Conservation (phyloP, 208 protist species). For the Leishmania tropica region DNA sequence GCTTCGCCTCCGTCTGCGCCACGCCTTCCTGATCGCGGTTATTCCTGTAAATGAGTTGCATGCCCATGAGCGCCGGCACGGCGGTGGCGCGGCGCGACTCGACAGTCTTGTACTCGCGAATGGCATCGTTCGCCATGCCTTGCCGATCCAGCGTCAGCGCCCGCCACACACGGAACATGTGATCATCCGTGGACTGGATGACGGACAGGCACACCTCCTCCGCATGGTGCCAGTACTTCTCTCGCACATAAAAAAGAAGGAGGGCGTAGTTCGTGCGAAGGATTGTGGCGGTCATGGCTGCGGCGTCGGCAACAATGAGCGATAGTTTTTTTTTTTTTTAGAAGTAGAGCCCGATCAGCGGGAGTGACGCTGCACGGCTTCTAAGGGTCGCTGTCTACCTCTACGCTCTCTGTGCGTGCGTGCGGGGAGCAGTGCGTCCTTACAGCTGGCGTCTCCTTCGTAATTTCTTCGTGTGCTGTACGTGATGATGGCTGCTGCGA, state of each 20-base stretch:
- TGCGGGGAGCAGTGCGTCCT: not conserved
- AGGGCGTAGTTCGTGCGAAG: conserved; percentile 79
- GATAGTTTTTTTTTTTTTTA: no score
- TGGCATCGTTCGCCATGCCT: conserved; percentile 77
- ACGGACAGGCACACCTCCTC: conserved; percentile 70
- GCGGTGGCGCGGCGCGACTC: conserved; percentile 63
- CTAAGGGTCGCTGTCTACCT: not conserved
- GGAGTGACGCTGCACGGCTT: no score
- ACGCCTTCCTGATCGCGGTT: conserved; percentile 74
- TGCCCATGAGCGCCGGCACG: conserved; percentile 76
- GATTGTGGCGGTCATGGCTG: conserved; percentile 38
- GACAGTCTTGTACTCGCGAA: conserved; percentile 83
- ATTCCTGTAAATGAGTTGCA: conserved; percentile 71
- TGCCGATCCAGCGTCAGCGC: conserved; percentile 75
- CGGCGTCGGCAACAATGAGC: not conserved
- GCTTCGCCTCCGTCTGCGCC: conserved; percentile 48
- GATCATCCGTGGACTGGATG: conserved; percentile 78
- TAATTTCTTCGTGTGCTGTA: no score
- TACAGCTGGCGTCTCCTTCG: no score
- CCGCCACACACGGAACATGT: conserved; percentile 86
- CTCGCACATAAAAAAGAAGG: conserved; percentile 80
- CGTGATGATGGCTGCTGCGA: no score
- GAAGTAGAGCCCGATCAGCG: no score
- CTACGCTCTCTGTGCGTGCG: not conserved
- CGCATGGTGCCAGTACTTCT: conserved; percentile 86